phyloP scores from a whole-genome alignment of 75 land plant genomes.

The Cupressus sempervirens region DNA sequence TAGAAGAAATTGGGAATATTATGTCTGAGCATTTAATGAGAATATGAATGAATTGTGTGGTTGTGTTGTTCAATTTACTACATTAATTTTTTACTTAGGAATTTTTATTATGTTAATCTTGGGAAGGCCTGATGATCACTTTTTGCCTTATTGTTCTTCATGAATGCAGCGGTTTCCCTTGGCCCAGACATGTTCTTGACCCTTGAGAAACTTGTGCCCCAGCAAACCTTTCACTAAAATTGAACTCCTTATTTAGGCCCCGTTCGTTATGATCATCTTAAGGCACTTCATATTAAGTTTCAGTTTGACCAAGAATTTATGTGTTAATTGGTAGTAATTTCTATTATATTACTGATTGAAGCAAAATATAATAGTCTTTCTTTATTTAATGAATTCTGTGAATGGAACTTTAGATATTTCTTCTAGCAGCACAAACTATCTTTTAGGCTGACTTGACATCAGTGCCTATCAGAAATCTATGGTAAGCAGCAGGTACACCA shows the following conservation, averaged over 20 bases:
- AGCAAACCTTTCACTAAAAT: neutral
- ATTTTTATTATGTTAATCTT: too few relatives aligned
- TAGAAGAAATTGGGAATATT: too few relatives aligned
- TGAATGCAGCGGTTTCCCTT: neutral
- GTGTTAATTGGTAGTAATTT: neutral
- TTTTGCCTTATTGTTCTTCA: neutral
- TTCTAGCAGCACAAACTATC: neutral
- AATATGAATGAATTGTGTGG: too few relatives aligned
- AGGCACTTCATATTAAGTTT: neutral
- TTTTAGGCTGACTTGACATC: neutral
- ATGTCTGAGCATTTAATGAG: too few relatives aligned
- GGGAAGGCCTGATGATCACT: neutral
- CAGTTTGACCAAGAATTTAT: neutral
- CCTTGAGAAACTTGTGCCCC: neutral
- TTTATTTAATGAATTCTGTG: neutral
- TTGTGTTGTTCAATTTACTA: too few relatives aligned
- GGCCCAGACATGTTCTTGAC: neutral
- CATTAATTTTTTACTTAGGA: too few relatives aligned
- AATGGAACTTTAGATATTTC: neutral
- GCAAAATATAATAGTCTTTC: neutral
- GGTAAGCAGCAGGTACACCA: neutral
- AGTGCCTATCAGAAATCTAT: neutral
- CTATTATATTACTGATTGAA: neutral
- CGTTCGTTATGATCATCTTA: neutral
- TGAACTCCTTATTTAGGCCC: neutral